Evolutionary conservation across 768 basidiomycete species (phyloP).

Genomic region (Dictyophora rubrovolvata): DNA sequence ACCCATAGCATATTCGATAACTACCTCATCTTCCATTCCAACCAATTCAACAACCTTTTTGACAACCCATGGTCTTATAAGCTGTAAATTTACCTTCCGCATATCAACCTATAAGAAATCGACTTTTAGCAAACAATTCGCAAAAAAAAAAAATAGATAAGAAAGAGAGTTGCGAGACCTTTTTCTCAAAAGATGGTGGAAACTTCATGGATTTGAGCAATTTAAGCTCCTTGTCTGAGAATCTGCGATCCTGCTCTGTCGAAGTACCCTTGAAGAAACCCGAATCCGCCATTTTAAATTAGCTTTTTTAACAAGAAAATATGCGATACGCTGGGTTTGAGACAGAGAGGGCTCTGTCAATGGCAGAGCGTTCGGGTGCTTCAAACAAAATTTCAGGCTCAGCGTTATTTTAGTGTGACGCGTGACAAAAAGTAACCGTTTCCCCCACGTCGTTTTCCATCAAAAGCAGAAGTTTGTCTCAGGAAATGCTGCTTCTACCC

Average conservation of each 20-base stretch:
- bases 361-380: neutral
- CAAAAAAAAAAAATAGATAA: neutral
- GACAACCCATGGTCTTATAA: constrained; percentile 92
- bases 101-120: constrained; percentile 62
- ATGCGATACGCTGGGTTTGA: neutral
- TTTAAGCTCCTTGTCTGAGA: constrained; percentile 91
- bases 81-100: constrained; percentile 86
- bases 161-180: constrained; percentile 32
- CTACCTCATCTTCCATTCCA: constrained; percentile 93
- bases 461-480: neutral
- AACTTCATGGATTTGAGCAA: constrained; percentile 86
- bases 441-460: neutral
- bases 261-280: constrained; percentile 89
- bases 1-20: constrained; percentile 94
- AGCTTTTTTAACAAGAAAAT: neutral
- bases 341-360: neutral
- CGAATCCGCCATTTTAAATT: constrained; percentile 16
- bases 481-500: constrained; percentile 9
- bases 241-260: constrained; percentile 84
- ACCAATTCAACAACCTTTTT: constrained; percentile 86
- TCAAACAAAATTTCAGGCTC: neutral
- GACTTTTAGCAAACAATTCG: neutral
- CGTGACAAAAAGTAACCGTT: neutral
- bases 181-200: constrained; percentile 80
- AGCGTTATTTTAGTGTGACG: neutral